Evolutionary conservation across 106 monocot genomes (phyloP), one percentile per base, ranked within the genome.

Genomic region (Phalaenopsis aphrodite): DNA sequence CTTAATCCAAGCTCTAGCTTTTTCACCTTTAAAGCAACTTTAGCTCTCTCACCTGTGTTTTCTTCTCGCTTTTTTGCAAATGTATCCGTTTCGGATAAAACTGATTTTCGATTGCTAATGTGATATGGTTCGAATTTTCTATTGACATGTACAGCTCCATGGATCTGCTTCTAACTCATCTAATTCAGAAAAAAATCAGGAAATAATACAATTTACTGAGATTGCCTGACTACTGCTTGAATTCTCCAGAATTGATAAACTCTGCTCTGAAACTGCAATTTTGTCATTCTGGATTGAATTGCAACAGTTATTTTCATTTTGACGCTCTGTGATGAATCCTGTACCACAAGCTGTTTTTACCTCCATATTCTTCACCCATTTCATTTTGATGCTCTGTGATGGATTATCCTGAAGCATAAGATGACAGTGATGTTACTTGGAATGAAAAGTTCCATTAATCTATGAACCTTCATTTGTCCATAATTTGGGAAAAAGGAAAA

Each of bases 401-500:
- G 30, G 30, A 0, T 30, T 30, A 5, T 66, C 10, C 6, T 45
- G 43, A 45, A 4, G 43, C 43, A 45, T 45, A 45, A 45, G 6
- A 45, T 45, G 1, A 45, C 5, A 4, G 43, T 45, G 3, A 45
- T 45, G 6, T 45, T 45, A 45, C 43, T 4, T 4, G 30, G 30
- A 30, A 30, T 30, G 39, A 42, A 48, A 49, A 5, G 43, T 84
- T 84, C 87, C 87, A 85, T 68, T 21, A 88, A 72, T 66, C 71
- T n/a, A 45, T 79, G 84, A 49, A 84, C 79, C 79, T 88, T 82
- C 77, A 88, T 84, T 64, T 88, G 55, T 80, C 87, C 87, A 72
- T 82, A 24, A 68, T 77, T 16, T 42, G 82, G 82, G 55, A 88
- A 84, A 74, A 84, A 85, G 18, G 18, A 66, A 19, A 41, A 79